Base-by-base conservation (phyloP, 768 basidiomycete genomes). In the Agrocybe praecox region DNA sequence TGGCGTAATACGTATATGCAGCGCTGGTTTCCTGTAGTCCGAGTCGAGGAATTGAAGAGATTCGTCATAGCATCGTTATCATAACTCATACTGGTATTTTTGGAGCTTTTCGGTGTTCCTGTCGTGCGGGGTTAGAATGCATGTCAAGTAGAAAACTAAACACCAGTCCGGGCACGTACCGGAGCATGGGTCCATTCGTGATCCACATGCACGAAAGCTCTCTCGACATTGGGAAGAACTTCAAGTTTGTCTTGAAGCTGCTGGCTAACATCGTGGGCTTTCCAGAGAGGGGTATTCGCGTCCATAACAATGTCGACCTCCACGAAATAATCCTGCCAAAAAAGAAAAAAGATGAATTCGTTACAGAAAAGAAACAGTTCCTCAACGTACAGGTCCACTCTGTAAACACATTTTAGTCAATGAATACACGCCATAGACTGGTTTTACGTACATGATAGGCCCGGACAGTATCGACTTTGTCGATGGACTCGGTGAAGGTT, bases 291-390 rank as follows among this genome's bases (percentile, higher is more conserved):
- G 22, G 94, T 97, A 55, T 85, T 85, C 10, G 88, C 89, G 58
- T 88, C 82, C 89, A 98, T 92, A 43, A 98, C 96, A 46, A 98
- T 84, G 70, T 99, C 97, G 14, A 98, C 81, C 72, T 98, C 97
- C 45, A 98, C 95, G 67, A 95, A 92, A 67, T 94, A 96, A 57
- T 93, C 84, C 88, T 90, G 64, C 26, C 43, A 36, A 29, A 15
- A n/a, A n/a, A n/a, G n/a, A n/a, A n/a, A n/a, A n/a, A 33, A 6
- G 56, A 22, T 49, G 51, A 49, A 51, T 50, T 50, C 44, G 7
- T 12, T 32, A 22, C 4, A 32, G n/a, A n/a, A 18, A 11, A 11
- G 29, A 34, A 53, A 18, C 19, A 44, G n/a, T 18, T 40, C 18
- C 2, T 19, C 19, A 42, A 47, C 58, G 49, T 63, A 90, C 89